A percentile compares a stretch with the other conserved stretches of the same genome.
Evolutionary conservation across 139 green algal genomes (phyloP).

Genomic region (Axilococcus clingmanii): DNA sequence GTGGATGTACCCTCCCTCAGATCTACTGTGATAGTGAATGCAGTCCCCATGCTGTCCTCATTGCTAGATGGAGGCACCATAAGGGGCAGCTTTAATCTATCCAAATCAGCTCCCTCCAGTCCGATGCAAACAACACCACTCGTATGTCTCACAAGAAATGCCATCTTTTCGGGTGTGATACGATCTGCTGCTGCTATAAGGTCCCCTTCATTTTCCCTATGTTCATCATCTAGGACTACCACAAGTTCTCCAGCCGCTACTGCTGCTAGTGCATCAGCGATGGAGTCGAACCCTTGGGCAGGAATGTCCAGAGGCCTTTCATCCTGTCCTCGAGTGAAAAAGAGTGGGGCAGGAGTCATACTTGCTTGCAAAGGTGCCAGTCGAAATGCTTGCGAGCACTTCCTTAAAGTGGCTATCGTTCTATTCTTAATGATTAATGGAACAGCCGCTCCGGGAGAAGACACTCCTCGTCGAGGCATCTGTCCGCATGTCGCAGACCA

Average conservation of each 20-base stretch:
- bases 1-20: constrained; percentile 71
- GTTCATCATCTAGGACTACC: constrained; percentile 95
- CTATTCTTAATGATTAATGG: no score
- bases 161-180: constrained; percentile 69
- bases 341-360: not conserved
- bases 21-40: constrained; percentile 93
- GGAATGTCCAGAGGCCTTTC: constrained; percentile 7
- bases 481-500: no score
- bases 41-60: constrained; percentile 85
- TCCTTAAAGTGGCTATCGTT: no score
- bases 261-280: constrained; percentile 39
- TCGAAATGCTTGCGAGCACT: no score
- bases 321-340: not conserved
- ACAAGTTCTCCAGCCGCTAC: constrained; percentile 69
- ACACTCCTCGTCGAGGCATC: no score
- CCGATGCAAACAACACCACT: constrained; percentile 75
- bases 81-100: constrained; percentile 86
- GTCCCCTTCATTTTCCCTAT: constrained; percentile 97
- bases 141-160: constrained; percentile 88
- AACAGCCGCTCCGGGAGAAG: no score
- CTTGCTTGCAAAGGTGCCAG: no score
- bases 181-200: constrained; percentile 89
- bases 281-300: constrained; percentile 24
- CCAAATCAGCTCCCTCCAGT: constrained; percentile 53
- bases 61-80: constrained; percentile 76